Percentiles rank a stretch among this genome's conserved stretches.
phyloP scores from a whole-genome alignment of 1,284 basidiomycete species.

The Mrakiaceae sp. region DNA sequence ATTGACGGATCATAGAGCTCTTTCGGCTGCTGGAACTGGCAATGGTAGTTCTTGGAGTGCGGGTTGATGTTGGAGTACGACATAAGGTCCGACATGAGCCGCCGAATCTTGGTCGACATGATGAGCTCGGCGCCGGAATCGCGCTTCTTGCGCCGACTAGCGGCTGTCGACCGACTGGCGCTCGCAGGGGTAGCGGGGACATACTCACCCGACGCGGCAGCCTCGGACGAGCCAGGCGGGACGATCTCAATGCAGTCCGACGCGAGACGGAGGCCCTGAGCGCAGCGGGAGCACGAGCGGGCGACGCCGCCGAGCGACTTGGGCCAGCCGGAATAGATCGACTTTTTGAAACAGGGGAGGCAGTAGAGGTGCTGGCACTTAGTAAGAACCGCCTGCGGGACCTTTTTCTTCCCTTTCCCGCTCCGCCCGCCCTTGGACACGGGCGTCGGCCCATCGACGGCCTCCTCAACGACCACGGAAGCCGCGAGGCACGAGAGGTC shows the following conservation, averaged over 20 bases:
- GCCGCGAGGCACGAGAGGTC: slow-evolving; percentile 53
- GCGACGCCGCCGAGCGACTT: slow-evolving; percentile 47
- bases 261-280: slow-evolving; percentile 46
- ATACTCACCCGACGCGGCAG: too few species aligned
- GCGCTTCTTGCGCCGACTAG: slow-evolving; percentile 21
- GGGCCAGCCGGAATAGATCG: slow-evolving; percentile 68
- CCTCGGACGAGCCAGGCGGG: slow-evolving; percentile 36
- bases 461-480: slow-evolving; percentile 41
- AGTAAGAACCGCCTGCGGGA: slow-evolving; percentile 50
- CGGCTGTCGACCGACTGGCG: slow-evolving; percentile 41
- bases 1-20: background rate
- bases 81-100: slow-evolving; percentile 61
- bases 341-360: slow-evolving; percentile 61
- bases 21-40: slow-evolving; percentile 1
- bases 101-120: slow-evolving; percentile 74
- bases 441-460: slow-evolving; percentile 33
- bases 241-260: slow-evolving; percentile 66
- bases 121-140: slow-evolving; percentile 52
- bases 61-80: slow-evolving; percentile 66
- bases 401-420: slow-evolving; percentile 23
- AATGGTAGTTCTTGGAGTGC: slow-evolving; percentile 56
- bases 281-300: slow-evolving; percentile 63
- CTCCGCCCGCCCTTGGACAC: slow-evolving; percentile 20
- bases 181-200: too few species aligned
- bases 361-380: slow-evolving; percentile 91